Evolutionary conservation across 495 filamentous ascomycete species (phyloP), one percentile per base, ranked within the genome.

Genomic region (Aspergillus kassunensis): DNA sequence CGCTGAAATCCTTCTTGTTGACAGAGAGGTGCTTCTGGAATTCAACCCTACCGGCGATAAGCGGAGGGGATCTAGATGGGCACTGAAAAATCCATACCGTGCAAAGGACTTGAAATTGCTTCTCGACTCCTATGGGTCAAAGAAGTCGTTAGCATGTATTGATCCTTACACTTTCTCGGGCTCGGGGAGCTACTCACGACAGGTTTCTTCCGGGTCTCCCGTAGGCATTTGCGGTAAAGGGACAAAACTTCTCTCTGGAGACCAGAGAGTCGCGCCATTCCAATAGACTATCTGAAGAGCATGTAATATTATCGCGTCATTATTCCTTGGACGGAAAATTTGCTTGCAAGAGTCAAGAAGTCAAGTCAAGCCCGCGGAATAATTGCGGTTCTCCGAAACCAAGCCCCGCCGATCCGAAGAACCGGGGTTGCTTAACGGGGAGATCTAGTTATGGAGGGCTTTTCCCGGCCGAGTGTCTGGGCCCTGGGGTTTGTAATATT

Each of bases 161-260:
- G 4, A n/a, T n/a, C n/a, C n/a, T n/a, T n/a, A n/a, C 4, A 36
- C 5, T 35, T 50, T 33, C 23, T 4, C 20, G 15, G 27, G 21
- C 39, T 8, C 29, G 18, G 19, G 13, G 24, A 35, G 35, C 18
- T 18, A 74, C 80, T 60, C 66, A 92, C 88, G 55, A 69, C 58
- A 44, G 93, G 90, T 68, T 98, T 98, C 58, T 85, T 88, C 46
- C 84, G 77, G 46, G 84, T 81, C 59, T 86, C 88, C 43, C 90
- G 78, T 23, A 98, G 75, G 58, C 91, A 97, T 59, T 82, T 80
- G 40, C 91, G 84, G 60, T 97, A 98, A 9, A 98, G 81, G 30
- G 82, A 76, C 34, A 97, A 67, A 7, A 98, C 91, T 49, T 95
- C 88, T 63, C 82, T 85, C 61, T 98, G 95, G n/a, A 97, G 76